Conservation (phyloP, 139 green algal species). For the Picochlorum sp. region DNA sequence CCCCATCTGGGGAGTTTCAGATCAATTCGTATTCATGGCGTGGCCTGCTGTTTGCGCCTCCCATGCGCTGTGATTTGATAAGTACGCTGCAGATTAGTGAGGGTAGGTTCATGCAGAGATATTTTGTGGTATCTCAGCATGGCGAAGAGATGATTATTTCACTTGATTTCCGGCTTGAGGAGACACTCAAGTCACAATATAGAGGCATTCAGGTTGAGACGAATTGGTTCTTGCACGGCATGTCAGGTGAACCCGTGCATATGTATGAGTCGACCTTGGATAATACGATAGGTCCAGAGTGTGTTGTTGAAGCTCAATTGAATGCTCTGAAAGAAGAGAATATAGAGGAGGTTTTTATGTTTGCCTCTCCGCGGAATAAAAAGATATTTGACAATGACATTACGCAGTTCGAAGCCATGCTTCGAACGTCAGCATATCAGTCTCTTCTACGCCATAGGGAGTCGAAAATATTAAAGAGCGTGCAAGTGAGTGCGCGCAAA, state of each 20-base stretch:
- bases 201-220: conserved; percentile 1
- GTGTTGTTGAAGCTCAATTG: conserved; percentile 4
- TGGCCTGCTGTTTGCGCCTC: conserved; percentile 6
- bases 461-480: neutral
- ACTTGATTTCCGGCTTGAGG: conserved; percentile 1
- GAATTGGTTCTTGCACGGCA: conserved; percentile 4
- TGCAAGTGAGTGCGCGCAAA: conserved; percentile 3
- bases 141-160: conserved; percentile 9
- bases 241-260: neutral
- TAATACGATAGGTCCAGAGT: conserved; percentile 3
- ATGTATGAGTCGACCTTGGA: neutral
- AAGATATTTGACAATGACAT: neutral
- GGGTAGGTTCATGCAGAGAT: conserved; percentile 1
- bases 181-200: conserved; percentile 1
- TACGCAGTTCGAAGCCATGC: neutral
- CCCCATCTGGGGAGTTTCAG: conserved; percentile 2
- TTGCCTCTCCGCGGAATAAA: conserved; percentile 14
- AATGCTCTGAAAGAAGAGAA: neutral
- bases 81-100: neutral
- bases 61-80: neutral
- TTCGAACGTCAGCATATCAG: neutral
- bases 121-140: neutral
- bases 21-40: conserved; percentile 5
- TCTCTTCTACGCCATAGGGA: neutral
- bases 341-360: neutral